Evolutionary conservation across 306 rosid genomes (phyloP), one percentile per base, ranked within the genome.

Genomic region (Corylus americana): DNA sequence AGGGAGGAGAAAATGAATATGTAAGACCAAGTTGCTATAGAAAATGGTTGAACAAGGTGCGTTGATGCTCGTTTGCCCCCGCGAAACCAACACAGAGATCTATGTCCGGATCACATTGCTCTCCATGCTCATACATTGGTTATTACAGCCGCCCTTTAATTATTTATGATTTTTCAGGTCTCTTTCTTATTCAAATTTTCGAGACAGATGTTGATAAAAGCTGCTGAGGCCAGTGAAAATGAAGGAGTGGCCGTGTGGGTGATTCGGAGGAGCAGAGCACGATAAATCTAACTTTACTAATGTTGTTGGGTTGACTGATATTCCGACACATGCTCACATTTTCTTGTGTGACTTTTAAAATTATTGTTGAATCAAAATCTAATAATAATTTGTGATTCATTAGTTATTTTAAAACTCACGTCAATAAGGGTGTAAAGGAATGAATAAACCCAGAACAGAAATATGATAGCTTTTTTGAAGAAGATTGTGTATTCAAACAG

Each of bases 131-230:
- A 50, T 75, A 6, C 73, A 22, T 70, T 74, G 77, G 63, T 58
- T 75, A 70, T 45, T 53, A 58, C 35, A 63, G 75, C 81, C 71
- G 42, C 72, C 82, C 79, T 47, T 14, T 50, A 25, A 16, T 16
- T 3, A 11, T 76, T 18, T 48, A 62, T 6, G 55, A 20, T 7
- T 8, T 8, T 50, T 9, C 51, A 8, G 11, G 13, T 8, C 51
- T 48, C 10, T 48, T 11, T 8, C 51, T 48, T 11, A 8, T 48
- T 11, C 11, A 48, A 9, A 48, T 48, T 1, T 35, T 58, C 14
- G 3, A 58, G 4, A 58, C 64, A 20, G 12, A 5, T 37, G 42
- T 37, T 37, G 42, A 37, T 37, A 5, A 0, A 37, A 37, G 42
- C 6, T 37, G 42, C 4, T 4, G 42, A 37, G 6, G 42, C 42